Percentiles rank a stretch among this genome's conserved stretches.
Evolutionary conservation across 2,329 filamentous ascomycete genomes (phyloP).

Genomic region (Metarhizium humberi): DNA sequence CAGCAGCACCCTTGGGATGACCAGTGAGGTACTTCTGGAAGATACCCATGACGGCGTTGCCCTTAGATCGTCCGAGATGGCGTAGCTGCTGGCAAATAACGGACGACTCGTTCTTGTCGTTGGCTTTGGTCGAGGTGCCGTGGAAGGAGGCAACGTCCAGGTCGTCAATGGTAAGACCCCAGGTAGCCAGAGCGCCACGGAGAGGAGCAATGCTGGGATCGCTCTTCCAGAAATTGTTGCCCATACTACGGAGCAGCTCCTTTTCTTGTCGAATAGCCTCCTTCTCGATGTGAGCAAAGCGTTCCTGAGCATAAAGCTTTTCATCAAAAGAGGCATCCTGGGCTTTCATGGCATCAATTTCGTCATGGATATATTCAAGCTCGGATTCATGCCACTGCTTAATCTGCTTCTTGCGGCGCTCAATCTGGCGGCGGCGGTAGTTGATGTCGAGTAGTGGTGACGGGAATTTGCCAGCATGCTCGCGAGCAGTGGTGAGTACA

Average conservation of each 20-base stretch:
- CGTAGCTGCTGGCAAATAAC: conserved; percentile 94
- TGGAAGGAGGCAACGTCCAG: conserved; percentile 95
- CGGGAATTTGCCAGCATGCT: conserved; percentile 83
- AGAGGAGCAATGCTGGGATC: conserved; percentile 90
- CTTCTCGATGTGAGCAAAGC: conserved; percentile 75
- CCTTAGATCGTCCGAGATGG: conserved; percentile 91
- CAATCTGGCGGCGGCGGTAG: conserved; percentile 90
- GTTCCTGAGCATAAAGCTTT: conserved; percentile 76
- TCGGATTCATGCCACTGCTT: conserved; percentile 96
- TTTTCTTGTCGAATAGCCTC: conserved; percentile 84
- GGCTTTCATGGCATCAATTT: conserved; percentile 83
- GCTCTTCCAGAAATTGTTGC: conserved; percentile 99
- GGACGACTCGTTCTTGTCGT: conserved; percentile 99
- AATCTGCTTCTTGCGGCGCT: conserved; percentile 88
- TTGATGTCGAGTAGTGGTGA: conserved; percentile 95
- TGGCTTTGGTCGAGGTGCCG: conserved; percentile 95
- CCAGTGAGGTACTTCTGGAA: conserved; percentile 99
- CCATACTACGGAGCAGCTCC: conserved; percentile 83
- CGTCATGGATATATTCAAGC: conserved; percentile 84
- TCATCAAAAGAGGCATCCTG: conserved; percentile 68
- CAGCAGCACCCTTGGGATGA: conserved; percentile 97
- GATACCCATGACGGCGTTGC: conserved; percentile 90
- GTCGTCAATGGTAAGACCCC: conserved; percentile 96
- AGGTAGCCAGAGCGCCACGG: conserved; percentile 90
- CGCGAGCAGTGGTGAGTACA: conserved; percentile 90